Conservation (phyloP, 2,329 filamentous ascomycete species). For the Trichoderma semiorbis region DNA sequence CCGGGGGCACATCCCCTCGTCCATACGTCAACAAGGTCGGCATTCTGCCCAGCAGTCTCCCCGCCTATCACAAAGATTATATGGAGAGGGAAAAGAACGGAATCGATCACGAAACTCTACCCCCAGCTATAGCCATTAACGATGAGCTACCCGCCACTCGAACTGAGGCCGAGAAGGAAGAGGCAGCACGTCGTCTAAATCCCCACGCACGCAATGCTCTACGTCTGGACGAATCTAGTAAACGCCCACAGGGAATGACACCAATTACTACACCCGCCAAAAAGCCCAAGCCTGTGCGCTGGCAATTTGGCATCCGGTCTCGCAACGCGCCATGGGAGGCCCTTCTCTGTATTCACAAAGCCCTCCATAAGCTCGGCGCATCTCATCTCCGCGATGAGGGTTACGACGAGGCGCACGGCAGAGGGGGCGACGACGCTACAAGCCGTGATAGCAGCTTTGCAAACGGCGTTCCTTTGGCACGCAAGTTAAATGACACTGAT, state of each 20-base stretch:
- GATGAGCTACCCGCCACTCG: constrained; percentile 51
- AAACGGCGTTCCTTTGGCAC: constrained; percentile 33
- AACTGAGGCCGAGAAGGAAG: constrained; percentile 73
- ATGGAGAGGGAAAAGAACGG: constrained; percentile 69
- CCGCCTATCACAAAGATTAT: constrained; percentile 84
- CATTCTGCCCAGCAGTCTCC: constrained; percentile 85
- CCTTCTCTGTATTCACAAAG: constrained; percentile 91
- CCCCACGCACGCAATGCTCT: constrained; percentile 74
- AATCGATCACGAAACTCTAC: constrained; percentile 38
- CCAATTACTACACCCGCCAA: constrained; percentile 58
- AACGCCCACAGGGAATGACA: constrained; percentile 59
- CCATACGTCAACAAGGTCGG: constrained; percentile 80
- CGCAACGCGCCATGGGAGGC: constrained; percentile 93
- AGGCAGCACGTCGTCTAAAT: constrained; percentile 75
- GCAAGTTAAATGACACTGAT: constrained; percentile 44
- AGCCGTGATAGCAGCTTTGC: constrained; percentile 42
- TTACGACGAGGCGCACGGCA: constrained; percentile 46
- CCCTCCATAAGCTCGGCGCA: constrained; percentile 80
- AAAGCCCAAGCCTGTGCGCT: constrained; percentile 78
- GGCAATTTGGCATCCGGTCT: constrained; percentile 97
- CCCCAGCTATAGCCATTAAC: constrained; percentile 41
- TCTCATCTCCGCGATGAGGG: constrained; percentile 75
- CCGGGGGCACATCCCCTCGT: constrained; percentile 45
- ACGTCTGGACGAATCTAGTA: constrained; percentile 62
- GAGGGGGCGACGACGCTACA: constrained; percentile 35